Evolutionary conservation across 768 basidiomycete genomes (phyloP).

Genomic region (Tulasnella sp.): DNA sequence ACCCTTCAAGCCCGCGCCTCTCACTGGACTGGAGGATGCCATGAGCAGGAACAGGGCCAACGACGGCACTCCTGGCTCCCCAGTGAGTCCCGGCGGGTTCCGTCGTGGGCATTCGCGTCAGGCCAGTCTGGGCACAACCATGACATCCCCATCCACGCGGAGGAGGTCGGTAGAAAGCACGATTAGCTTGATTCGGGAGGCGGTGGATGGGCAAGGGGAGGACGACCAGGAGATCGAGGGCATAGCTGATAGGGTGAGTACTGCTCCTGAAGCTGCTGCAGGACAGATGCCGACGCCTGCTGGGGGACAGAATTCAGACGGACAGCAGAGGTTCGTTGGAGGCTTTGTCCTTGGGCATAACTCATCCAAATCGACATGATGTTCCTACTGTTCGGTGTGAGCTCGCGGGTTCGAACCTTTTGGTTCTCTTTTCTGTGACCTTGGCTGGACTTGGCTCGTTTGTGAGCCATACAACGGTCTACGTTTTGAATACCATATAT

Average conservation of each 20-base stretch:
- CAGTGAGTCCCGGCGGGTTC: slow-evolving; percentile 31
- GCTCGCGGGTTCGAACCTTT: too few relatives aligned
- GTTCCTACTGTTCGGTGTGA: too few relatives aligned
- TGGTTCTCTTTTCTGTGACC: too few relatives aligned
- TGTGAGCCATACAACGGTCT: too few relatives aligned
- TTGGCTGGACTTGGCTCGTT: too few relatives aligned
- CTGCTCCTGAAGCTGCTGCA: background rate
- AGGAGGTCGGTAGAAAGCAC: slow-evolving; percentile 90
- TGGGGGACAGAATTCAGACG: background rate
- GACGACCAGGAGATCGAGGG: slow-evolving; percentile 26
- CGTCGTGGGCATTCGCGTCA: slow-evolving; percentile 63
- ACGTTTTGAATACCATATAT: too few relatives aligned
- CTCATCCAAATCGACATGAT: background rate
- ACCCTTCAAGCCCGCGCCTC: slow-evolving; percentile 34
- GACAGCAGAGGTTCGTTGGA: slow-evolving; percentile 2
- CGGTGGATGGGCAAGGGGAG: slow-evolving; percentile 61
- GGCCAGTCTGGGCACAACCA: slow-evolving; percentile 85
- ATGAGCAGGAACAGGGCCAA: slow-evolving; percentile 26
- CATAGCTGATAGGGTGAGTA: slow-evolving; percentile 21
- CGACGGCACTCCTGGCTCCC: slow-evolving; percentile 23
- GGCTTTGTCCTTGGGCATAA: slow-evolving; percentile 4
- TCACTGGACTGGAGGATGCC: slow-evolving; percentile 24
- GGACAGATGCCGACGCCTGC: background rate
- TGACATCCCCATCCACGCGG: slow-evolving; percentile 87
- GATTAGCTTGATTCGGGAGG: slow-evolving; percentile 88